These are phyloP conservation scores for Psilocybe azurescens DNA, from an alignment of 768 basidiomycete species.

Conservation along the genomic window DNA sequence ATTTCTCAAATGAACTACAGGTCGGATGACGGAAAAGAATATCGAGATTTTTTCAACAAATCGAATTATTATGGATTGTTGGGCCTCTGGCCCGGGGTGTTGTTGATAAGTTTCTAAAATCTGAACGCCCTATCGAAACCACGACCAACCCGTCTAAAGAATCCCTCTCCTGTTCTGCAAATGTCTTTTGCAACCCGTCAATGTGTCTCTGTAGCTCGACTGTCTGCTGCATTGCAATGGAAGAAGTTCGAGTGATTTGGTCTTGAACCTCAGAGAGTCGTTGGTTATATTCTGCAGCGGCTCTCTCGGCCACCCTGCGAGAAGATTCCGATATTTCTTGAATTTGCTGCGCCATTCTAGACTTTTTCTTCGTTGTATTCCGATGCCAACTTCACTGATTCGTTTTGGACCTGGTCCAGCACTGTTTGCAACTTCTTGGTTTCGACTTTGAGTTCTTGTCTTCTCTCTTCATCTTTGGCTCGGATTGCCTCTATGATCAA, in stretches of 20 bases:
- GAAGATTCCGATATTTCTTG: conserved; percentile 27
- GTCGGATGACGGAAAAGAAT: no score
- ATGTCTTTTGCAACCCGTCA: conserved; percentile 20
- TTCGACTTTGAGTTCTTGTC: conserved; percentile 47
- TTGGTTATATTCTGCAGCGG: conserved; percentile 11
- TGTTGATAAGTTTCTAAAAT: not conserved
- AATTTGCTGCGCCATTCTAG: conserved; percentile 32
- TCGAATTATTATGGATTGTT: no score
- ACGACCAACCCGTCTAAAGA: conserved; percentile 24
- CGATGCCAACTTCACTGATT: conserved; percentile 43
- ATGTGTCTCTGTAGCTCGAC: conserved; percentile 23
- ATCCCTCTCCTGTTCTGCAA: not conserved
- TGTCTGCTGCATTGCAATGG: conserved; percentile 8
- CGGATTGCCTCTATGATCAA: conserved; percentile 37
- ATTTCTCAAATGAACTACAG: no score
- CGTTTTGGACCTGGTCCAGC: conserved; percentile 44
- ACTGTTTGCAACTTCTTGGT: conserved; percentile 48
- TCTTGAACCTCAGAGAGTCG: conserved; percentile 4
- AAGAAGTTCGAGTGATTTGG: conserved; percentile 3
- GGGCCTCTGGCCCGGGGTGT: no score
- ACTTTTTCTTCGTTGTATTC: conserved; percentile 45
- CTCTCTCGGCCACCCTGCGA: conserved; percentile 10
- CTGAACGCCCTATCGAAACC: conserved; percentile 22
- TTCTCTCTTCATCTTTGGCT: conserved; percentile 51
- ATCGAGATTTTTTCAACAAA: no score